phyloP scores from a whole-genome alignment of 441 rosid genomes.

The Pelargonium australe region DNA sequence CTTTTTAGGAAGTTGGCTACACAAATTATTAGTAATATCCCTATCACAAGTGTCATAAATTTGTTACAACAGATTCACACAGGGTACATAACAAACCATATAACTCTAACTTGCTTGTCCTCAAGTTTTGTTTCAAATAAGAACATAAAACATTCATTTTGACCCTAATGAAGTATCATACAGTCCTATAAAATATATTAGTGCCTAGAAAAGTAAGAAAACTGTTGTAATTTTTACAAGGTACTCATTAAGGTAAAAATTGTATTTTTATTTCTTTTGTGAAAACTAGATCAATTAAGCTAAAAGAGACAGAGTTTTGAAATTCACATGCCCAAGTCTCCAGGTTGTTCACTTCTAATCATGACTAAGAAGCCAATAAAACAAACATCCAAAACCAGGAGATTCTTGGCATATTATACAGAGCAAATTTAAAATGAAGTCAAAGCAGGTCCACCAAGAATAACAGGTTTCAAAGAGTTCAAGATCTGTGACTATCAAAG shows the following conservation, averaged over 20 bases:
- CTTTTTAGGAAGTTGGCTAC: too few relatives aligned
- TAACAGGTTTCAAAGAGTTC: constrained; percentile 16
- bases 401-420: not conserved
- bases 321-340: not conserved
- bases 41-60: too few relatives aligned
- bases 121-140: too few relatives aligned
- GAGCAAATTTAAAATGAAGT: not conserved
- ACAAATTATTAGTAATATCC: too few relatives aligned
- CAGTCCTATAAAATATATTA: not conserved
- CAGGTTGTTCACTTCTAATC: not conserved
- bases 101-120: too few relatives aligned
- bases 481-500: constrained; percentile 16
- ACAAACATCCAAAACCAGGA: not conserved
- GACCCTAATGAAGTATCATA: too few relatives aligned
- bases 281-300: not conserved
- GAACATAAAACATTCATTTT: too few relatives aligned
- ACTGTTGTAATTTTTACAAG: not conserved
- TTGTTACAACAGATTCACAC: too few relatives aligned
- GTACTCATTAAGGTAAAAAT: not conserved
- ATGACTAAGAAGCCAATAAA: constrained; percentile 8
- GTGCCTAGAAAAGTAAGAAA: not conserved
- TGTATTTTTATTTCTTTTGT: not conserved
- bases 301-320: not conserved
- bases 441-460: constrained; percentile 7
- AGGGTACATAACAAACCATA: too few relatives aligned